A percentile compares a stretch with the other conserved stretches of the same genome.
phyloP scores from a whole-genome alignment of 1,284 basidiomycete genomes.

The Ganoderma leucocontextum region DNA sequence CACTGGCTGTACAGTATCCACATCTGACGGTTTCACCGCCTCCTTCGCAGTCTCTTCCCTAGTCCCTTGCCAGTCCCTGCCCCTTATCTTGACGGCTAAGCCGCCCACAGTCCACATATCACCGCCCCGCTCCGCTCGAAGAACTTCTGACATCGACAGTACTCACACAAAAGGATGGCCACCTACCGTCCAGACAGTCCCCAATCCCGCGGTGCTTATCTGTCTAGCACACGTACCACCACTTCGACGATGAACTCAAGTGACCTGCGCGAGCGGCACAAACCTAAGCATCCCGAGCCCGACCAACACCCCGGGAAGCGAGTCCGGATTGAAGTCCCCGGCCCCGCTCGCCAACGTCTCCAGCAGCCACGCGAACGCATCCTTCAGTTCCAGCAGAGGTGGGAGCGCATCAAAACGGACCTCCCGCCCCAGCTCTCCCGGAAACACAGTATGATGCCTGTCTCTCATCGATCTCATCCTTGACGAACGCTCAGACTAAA shows the following conservation, averaged over 20 bases:
- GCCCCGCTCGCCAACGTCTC: slow-evolving; percentile 15
- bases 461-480: neutral
- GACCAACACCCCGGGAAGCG: neutral
- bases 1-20: no score
- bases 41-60: neutral
- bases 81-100: no score
- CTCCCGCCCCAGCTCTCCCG: slow-evolving; percentile 42
- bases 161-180: neutral
- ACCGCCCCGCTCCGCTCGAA: neutral
- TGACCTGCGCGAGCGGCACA: neutral
- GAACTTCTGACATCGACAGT: neutral
- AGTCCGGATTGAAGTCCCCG: neutral
- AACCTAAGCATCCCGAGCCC: neutral
- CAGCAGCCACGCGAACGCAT: slow-evolving; percentile 36
- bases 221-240: neutral
- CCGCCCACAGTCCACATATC: neutral
- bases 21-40: no score
- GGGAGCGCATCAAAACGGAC: slow-evolving; percentile 41
- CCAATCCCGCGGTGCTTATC: neutral
- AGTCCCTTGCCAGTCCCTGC: neutral
- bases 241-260: neutral
- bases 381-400: slow-evolving; percentile 37
- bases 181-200: neutral
- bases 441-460: slow-evolving; percentile 41
- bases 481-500: neutral